Evolutionary conservation across 2,329 filamentous ascomycete species (phyloP).

Genomic region (Trichoderma arundinaceum): DNA sequence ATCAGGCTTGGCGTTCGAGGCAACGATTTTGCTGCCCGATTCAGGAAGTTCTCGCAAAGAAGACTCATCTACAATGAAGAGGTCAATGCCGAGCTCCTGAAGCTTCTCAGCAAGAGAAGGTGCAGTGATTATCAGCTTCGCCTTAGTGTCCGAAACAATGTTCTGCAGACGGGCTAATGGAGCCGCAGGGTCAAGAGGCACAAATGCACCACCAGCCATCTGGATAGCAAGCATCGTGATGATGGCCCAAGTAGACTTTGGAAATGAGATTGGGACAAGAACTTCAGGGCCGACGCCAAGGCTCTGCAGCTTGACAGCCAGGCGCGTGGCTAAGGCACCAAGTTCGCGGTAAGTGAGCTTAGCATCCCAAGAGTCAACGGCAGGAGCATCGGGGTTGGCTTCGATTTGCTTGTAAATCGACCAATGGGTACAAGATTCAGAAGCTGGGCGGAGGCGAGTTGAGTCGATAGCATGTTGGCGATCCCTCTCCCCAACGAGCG

Average conservation of each 20-base stretch:
- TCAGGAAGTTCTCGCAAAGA: background rate
- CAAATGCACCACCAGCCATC: slow-evolving; percentile 21
- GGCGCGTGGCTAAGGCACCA: slow-evolving; percentile 48
- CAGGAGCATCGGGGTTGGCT: slow-evolving; percentile 9
- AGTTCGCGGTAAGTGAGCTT: slow-evolving; percentile 20
- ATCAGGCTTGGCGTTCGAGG: background rate
- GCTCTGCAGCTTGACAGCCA: slow-evolving; percentile 3
- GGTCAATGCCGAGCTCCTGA: background rate
- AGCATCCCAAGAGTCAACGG: slow-evolving; percentile 18
- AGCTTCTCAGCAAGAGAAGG: background rate
- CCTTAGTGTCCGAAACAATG: slow-evolving; percentile 9
- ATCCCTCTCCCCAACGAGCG: slow-evolving; percentile 11
- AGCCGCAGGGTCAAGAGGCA: slow-evolving; percentile 10
- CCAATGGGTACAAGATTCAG: slow-evolving; percentile 13
- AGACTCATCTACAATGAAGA: background rate
- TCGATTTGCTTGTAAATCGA: slow-evolving; percentile 15
- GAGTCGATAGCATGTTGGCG: background rate
- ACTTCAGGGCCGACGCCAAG: background rate
- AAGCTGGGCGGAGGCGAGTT: background rate
- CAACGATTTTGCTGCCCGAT: background rate
- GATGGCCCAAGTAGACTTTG: slow-evolving; percentile 6
- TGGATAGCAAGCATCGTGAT: slow-evolving; percentile 14
- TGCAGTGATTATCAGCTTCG: background rate
- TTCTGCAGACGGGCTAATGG: slow-evolving; percentile 3
- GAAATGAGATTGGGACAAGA: slow-evolving; percentile 15